Evolutionary conservation across 163 green algal species (phyloP).

Genomic region (Scenedesmus sp.): DNA sequence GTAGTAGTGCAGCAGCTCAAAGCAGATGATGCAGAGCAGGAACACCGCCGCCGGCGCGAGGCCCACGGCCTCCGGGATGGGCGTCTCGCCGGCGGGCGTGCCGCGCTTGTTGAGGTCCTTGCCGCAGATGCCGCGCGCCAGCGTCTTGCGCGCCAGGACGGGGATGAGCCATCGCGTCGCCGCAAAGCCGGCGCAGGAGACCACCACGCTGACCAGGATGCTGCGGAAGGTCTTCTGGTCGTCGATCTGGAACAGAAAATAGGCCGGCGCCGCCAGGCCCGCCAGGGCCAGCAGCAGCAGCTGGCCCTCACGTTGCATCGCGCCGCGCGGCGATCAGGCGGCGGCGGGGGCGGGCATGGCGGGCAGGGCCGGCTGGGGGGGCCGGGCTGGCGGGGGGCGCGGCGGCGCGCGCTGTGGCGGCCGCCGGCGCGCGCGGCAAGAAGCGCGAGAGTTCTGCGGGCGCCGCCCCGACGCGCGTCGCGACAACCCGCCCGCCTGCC

Average conservation of each 20-base stretch:
- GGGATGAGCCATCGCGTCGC: slow-evolving; percentile 70
- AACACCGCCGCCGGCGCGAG: slow-evolving; percentile 92
- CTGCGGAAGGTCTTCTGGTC: slow-evolving; percentile 36
- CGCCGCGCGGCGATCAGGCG: too few species aligned
- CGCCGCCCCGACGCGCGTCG: too few species aligned
- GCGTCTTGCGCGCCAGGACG: slow-evolving; percentile 69
- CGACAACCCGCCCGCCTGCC: too few species aligned
- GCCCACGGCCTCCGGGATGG: slow-evolving; percentile 90
- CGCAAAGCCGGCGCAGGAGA: slow-evolving; percentile 68
- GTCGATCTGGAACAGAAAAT: slow-evolving; percentile 43
- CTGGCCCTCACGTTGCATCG: neutral
- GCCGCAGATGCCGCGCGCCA: slow-evolving; percentile 82
- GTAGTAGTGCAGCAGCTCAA: slow-evolving; percentile 93
- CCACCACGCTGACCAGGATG: slow-evolving; percentile 43
- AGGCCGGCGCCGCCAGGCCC: slow-evolving; percentile 27
- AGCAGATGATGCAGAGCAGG: slow-evolving; percentile 91
- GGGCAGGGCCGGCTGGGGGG: too few species aligned
- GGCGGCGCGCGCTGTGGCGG: too few species aligned
- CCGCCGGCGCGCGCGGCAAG: too few species aligned
- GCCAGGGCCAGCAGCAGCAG: slow-evolving; percentile 24
- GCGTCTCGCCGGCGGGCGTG: slow-evolving; percentile 82
- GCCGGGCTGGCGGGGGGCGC: too few species aligned
- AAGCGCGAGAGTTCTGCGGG: too few species aligned
- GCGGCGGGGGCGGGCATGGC: too few species aligned
- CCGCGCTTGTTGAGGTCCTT: slow-evolving; percentile 98